These are phyloP conservation scores for Scenedesmus sp. DNA, from an alignment of 163 green algal genomes.

Conservation along the genomic window DNA sequence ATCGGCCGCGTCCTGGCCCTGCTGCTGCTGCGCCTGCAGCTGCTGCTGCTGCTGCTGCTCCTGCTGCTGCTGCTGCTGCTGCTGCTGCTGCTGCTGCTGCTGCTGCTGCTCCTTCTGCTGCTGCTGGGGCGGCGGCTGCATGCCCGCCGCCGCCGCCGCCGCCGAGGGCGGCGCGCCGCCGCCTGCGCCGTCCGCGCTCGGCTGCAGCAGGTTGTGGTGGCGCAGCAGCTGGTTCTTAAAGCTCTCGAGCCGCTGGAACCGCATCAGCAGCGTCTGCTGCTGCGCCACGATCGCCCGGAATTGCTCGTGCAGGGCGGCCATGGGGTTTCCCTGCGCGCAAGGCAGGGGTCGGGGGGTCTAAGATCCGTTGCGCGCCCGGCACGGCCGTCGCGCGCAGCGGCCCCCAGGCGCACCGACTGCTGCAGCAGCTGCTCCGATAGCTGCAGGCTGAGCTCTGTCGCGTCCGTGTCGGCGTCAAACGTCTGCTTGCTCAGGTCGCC, in stretches of 20 bases:
- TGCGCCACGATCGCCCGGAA: slow-evolving; percentile 32
- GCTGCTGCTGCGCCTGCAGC: not conserved
- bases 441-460: slow-evolving; percentile 25
- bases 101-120: not conserved
- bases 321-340: slow-evolving; percentile 31
- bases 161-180: not conserved
- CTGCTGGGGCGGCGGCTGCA: not conserved
- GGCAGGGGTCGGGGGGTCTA: no score
- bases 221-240: slow-evolving; percentile 44
- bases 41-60: slow-evolving; percentile 10
- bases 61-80: slow-evolving; percentile 1
- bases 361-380: no score
- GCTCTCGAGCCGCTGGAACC: slow-evolving; percentile 34
- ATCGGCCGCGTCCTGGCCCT: slow-evolving; percentile 1
- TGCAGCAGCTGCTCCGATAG: slow-evolving; percentile 39
- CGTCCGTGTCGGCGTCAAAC: slow-evolving; percentile 17
- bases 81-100: not conserved
- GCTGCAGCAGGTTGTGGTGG: slow-evolving; percentile 36
- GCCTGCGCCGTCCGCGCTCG: not conserved
- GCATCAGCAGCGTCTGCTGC: slow-evolving; percentile 38
- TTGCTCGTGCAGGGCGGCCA: slow-evolving; percentile 37
- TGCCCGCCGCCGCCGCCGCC: not conserved
- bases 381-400: no score
- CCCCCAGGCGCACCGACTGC: slow-evolving; percentile 24
- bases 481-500: no score